phyloP scores from a whole-genome alignment of 2,329 filamentous ascomycete species.

The Penicillium concentricum region DNA sequence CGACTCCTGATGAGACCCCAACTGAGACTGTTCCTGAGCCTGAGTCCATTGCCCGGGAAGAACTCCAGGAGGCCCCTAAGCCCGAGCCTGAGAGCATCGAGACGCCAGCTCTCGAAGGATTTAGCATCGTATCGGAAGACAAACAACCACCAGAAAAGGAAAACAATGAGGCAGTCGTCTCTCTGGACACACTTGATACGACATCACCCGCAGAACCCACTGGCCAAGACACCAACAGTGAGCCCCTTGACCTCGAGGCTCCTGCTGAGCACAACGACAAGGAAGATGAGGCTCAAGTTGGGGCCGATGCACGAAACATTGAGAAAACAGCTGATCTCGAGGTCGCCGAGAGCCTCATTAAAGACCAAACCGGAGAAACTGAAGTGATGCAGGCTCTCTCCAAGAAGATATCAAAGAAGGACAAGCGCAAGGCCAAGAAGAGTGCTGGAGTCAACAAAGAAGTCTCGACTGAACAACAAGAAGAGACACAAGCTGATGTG shows the following conservation, averaged over 20 bases:
- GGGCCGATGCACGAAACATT: neutral
- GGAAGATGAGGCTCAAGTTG: neutral
- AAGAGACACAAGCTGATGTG: neutral
- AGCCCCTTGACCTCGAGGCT: neutral
- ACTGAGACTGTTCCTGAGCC: neutral
- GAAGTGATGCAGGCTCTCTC: conserved; percentile 6
- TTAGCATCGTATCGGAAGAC: neutral
- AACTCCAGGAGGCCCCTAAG: neutral
- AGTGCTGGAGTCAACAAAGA: conserved; percentile 8
- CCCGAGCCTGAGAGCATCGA: neutral
- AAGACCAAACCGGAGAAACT: conserved; percentile 1
- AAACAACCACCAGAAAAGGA: neutral
- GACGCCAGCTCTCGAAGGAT: neutral
- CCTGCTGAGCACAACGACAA: neutral
- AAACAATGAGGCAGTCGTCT: neutral
- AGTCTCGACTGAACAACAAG: neutral
- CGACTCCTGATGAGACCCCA: neutral
- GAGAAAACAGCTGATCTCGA: conserved; percentile 6
- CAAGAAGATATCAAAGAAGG: conserved; percentile 24
- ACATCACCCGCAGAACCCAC: neutral
- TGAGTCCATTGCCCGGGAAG: neutral
- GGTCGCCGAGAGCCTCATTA: neutral
- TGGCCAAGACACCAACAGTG: neutral
- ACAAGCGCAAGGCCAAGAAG: conserved; percentile 26
- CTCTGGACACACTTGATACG: conserved; percentile 1